Evolutionary conservation across 257 asterid genomes (phyloP).

Genomic region (Rehmannia glutinosa): DNA sequence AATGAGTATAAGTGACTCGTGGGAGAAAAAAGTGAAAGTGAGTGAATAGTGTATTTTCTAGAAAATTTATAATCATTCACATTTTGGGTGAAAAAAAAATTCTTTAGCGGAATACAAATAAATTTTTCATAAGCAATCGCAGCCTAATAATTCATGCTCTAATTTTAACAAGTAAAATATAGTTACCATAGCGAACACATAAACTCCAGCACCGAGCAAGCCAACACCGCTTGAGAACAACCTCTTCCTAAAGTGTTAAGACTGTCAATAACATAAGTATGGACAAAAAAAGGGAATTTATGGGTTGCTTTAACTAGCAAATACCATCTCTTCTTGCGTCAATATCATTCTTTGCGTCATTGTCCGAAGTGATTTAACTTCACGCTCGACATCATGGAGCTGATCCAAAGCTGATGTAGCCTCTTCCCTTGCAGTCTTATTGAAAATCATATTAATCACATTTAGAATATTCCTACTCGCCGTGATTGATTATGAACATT

Average conservation of each 20-base stretch:
- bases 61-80: too few relatives aligned
- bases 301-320: conserved; percentile 11
- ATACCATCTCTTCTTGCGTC: conserved; percentile 83
- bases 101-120: too few relatives aligned
- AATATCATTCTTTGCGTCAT: conserved; percentile 67
- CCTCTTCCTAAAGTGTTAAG: conserved; percentile 71
- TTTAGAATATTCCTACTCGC: neutral
- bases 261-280: conserved; percentile 42
- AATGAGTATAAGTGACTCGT: too few relatives aligned
- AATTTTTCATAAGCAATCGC: too few relatives aligned
- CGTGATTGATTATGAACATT: too few relatives aligned
- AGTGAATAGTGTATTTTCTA: too few relatives aligned
- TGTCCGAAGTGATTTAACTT: conserved; percentile 55
- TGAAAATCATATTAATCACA: conserved; percentile 9
- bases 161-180: neutral
- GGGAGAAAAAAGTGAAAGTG: too few relatives aligned
- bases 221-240: conserved; percentile 92
- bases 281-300: conserved; percentile 15
- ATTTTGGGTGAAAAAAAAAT: too few relatives aligned
- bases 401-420: conserved; percentile 60
- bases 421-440: conserved; percentile 78
- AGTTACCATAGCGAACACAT: conserved; percentile 62
- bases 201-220: conserved; percentile 87
- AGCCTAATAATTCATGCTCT: neutral
- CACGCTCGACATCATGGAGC: conserved; percentile 44